Evolutionary conservation across 768 basidiomycete genomes (phyloP), one percentile per base, ranked within the genome.

Genomic region (Porpolomopsis calyptriformis): DNA sequence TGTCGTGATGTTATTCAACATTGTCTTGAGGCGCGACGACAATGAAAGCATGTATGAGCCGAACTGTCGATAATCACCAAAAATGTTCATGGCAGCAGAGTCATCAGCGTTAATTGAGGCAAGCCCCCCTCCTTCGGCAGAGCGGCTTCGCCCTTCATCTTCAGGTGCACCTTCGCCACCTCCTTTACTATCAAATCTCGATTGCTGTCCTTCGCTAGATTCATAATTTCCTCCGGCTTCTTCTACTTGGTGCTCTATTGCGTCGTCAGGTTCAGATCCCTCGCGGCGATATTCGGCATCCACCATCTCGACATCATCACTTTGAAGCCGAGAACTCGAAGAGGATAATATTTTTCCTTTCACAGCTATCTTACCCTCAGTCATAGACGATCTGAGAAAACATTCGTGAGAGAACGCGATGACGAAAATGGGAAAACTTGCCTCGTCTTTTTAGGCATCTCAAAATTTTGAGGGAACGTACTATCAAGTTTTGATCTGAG

Each of bases 31-130:
- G 40, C 93, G 84, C 23, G 77, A 78, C 19, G 84, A 83, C 40
- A 94, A 76, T 23, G 86, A 86, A 55, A 87, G 76, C 85, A 97
- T 90, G 66, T 89, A 89, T n/a, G 86, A 85, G 41, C 88, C 88
- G 58, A 89, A 75, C 52, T 86, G 81, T 42, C 88, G 80, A 66
- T 85, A 92, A 63, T 88, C 86, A 54, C 85, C 85, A 55, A 85
- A 85, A 55, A 89, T 84, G 49, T 83, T 80, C 71, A 88, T 71
- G 25, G 85, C 82, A 1, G 80, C 72, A 4, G 77, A 64, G 55
- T 85, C 85, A 57, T 83, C 82, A 56, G 82, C 66, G 27, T 73
- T 73, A 33, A 71, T 72, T 44, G 76, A 69, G 35, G 69, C 66
- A 18, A 68, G 68, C 8, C 66, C 70, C 40, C 65, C 70, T 22